Evolutionary conservation across 345 rosid species (phyloP).

Genomic region (Salix purpurea): DNA sequence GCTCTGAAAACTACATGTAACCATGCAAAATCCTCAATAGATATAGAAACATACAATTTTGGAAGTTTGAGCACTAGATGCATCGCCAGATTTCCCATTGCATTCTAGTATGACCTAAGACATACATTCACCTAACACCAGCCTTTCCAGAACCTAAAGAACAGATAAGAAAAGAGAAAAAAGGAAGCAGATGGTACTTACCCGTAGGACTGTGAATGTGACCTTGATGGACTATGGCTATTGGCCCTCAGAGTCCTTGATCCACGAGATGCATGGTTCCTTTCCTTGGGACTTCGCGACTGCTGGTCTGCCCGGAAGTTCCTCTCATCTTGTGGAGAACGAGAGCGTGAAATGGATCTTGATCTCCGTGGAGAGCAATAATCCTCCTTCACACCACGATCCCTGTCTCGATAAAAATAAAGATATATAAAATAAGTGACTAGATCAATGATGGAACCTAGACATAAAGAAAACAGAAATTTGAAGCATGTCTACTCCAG

Average conservation of each 20-base stretch:
- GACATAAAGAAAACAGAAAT: background rate
- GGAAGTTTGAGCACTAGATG: background rate
- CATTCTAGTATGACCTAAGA: background rate
- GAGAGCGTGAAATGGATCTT: slow-evolving; percentile 55
- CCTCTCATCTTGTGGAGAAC: slow-evolving; percentile 46
- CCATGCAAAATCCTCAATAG: background rate
- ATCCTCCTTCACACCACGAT: slow-evolving; percentile 35
- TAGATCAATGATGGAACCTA: background rate
- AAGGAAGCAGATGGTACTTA: slow-evolving; percentile 13
- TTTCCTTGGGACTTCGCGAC: slow-evolving; percentile 49
- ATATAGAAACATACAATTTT: background rate
- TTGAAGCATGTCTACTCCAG: slow-evolving; percentile 4
- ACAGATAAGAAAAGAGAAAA: background rate
- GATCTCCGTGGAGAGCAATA: slow-evolving; percentile 47
- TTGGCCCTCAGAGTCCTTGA: slow-evolving; percentile 45
- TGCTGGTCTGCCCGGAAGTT: slow-evolving; percentile 32
- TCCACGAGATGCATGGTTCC: slow-evolving; percentile 34
- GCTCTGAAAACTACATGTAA: no score
- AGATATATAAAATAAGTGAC: background rate
- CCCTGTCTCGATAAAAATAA: slow-evolving; percentile 36
- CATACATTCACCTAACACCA: background rate
- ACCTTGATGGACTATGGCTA: slow-evolving; percentile 42
- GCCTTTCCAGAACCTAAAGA: background rate
- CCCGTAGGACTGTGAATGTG: slow-evolving; percentile 53
- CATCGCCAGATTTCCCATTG: background rate